These are phyloP conservation scores for Saccharomyces hybrid DNA, from an alignment of 1,139 yeast species.

Conservation along the genomic window DNA sequence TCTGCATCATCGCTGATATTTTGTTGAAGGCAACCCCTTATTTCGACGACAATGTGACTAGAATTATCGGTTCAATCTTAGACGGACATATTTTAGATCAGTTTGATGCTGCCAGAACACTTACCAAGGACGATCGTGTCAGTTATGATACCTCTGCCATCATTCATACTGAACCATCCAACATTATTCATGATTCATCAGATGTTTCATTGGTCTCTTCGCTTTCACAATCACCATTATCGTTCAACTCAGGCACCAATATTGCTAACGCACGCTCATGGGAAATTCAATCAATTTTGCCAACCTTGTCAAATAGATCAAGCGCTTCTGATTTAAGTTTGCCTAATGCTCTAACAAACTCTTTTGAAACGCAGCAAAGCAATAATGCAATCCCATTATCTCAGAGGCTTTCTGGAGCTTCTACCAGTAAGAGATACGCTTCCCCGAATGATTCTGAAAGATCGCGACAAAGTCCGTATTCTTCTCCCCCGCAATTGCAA, in stretches of 20 bases:
- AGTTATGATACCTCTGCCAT: not conserved
- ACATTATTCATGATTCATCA: slow-evolving; percentile 7
- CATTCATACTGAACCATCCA: slow-evolving; percentile 2
- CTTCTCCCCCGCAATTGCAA: not conserved
- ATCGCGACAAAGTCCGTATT: slow-evolving; percentile 5
- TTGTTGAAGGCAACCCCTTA: slow-evolving; percentile 22
- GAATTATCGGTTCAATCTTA: slow-evolving; percentile 21
- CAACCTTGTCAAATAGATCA: slow-evolving; percentile 8
- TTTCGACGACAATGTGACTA: slow-evolving; percentile 23
- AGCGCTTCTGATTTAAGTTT: slow-evolving; percentile 11
- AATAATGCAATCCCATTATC: not conserved
- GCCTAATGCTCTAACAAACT: slow-evolving; percentile 2
- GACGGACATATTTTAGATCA: slow-evolving; percentile 22
- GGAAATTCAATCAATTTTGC: slow-evolving; percentile 7
- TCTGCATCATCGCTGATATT: slow-evolving; percentile 24
- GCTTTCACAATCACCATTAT: not conserved
- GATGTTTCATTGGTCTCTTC: not conserved
- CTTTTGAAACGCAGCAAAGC: slow-evolving; percentile 4
- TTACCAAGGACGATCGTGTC: not conserved
- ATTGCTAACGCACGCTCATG: slow-evolving; percentile 2
- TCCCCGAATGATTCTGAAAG: slow-evolving; percentile 1
- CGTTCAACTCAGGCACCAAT: not conserved
- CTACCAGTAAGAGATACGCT: slow-evolving; percentile 1
- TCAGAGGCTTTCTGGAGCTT: not conserved
- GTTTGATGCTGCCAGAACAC: slow-evolving; percentile 10